Base-by-base conservation (phyloP, 306 rosid genomes). In the Cucumis hystrix region DNA sequence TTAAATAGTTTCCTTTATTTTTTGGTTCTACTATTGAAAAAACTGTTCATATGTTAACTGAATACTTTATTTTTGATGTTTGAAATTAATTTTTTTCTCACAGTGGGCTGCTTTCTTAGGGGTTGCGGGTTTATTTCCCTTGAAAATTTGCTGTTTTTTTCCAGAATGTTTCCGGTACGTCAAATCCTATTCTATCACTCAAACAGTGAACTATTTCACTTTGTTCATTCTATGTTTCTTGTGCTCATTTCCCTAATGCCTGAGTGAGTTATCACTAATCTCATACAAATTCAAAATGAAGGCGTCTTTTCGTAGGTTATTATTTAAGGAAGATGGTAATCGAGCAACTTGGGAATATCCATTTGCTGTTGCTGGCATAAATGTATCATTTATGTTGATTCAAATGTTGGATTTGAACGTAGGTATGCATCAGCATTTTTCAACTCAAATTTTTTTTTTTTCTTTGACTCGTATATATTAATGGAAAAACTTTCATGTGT, bases 321-420 rank as follows among this genome's bases (percentile, higher is more conserved):
- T 95, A 84, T 77, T 83, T 69, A 95, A 95, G 90, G 86, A 87
- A 88, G 99, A 69, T 3, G 99, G 99, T 71, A 65, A 79, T 0
- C 88, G 97, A 77, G 97, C 97, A 69, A 87, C 85, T n/a, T 95
- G 97, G 97, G 99, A 95, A 80, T 95, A 95, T 80, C 99, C 99
- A 21, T 95, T 95, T 80, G 97, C 97, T 71, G 99, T 85, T 81
- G 99, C 99, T 35, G 99, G 99, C 83, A 87, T 92, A 59, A 95
- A 95, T 65, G 80, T 95, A 74, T 87, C 99, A 35, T 92, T 83
- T 82, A 95, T 95, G 99, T 79, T 95, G 86, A 89, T 89, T 80
- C 92, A 85, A 83, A 89, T 95, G 97, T 84, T 95, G 86, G 99
- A 95, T 83, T 83, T 95, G 58, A 82, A 60, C 80, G 79, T 92